These are phyloP conservation scores for Fusarium staphyleae DNA, from an alignment of 2,329 filamentous ascomycete species.

Conservation along the genomic window DNA sequence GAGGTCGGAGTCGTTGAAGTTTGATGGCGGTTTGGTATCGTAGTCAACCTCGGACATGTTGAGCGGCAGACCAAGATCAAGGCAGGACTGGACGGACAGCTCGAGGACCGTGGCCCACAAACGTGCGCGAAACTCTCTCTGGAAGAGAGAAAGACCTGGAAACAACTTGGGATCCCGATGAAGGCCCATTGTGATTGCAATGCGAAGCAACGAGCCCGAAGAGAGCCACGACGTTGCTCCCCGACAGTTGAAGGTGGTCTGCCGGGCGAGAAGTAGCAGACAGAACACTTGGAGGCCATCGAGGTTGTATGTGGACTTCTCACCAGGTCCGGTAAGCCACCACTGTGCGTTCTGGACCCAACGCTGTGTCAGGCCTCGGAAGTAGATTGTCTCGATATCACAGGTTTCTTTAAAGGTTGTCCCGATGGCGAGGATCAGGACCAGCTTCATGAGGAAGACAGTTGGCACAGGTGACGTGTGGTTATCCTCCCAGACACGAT, in stretches of 20 bases:
- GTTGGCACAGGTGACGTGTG: constrained; percentile 1
- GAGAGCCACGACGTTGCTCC: constrained; percentile 41
- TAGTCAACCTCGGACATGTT: constrained; percentile 29
- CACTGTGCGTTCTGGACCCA: constrained; percentile 42
- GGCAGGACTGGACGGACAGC: constrained; percentile 32
- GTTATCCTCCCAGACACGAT: constrained; percentile 27
- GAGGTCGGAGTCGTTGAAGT: constrained; percentile 36
- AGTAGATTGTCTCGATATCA: constrained; percentile 20
- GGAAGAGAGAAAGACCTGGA: constrained; percentile 25
- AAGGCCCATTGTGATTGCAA: constrained; percentile 40
- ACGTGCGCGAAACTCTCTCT: constrained; percentile 33
- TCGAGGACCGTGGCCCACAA: constrained; percentile 40
- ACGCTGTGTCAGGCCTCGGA: constrained; percentile 30
- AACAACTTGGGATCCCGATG: constrained; percentile 37
- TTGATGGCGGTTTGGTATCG: constrained; percentile 31
- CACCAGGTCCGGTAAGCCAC: constrained; percentile 38
- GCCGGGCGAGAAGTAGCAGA: constrained; percentile 34
- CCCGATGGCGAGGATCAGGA: constrained; percentile 34
- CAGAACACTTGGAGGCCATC: constrained; percentile 39
- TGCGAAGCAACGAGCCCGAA: constrained; percentile 33
- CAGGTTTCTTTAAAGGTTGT: constrained; percentile 31
- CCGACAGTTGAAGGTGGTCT: constrained; percentile 39
- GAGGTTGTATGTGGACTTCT: constrained; percentile 38
- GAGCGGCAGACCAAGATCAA: constrained; percentile 36
- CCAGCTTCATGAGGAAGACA: constrained; percentile 36